These are phyloP conservation scores for Quercus glauca DNA, from an alignment of 306 rosid genomes.

Conservation along the genomic window DNA sequence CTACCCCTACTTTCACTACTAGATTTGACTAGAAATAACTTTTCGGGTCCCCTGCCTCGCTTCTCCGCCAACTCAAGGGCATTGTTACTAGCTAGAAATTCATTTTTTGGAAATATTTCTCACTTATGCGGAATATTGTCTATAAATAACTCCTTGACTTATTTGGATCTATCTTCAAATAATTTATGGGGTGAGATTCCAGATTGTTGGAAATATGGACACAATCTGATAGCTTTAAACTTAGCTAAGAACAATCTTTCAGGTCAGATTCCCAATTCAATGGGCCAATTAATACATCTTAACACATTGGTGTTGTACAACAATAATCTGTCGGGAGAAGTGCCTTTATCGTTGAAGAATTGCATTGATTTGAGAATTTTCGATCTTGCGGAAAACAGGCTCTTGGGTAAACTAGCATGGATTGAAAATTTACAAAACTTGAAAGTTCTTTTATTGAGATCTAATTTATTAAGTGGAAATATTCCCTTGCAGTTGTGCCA, in stretches of 20 bases:
- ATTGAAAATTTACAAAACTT: too few relatives aligned
- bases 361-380: rapidly evolving
- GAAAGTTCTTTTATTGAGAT: rapidly evolving
- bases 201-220: slow-evolving; percentile 11
- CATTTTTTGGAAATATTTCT: slow-evolving; percentile 5
- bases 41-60: slow-evolving; percentile 14
- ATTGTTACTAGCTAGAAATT: neutral
- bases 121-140: slow-evolving; percentile 2
- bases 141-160: neutral
- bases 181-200: slow-evolving; percentile 14
- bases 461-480: rapidly evolving
- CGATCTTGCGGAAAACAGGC: rapidly evolving
- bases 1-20: neutral
- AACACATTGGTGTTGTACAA: rapidly evolving
- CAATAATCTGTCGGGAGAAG: rapidly evolving
- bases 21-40: neutral
- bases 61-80: neutral
- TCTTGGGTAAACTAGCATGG: too few relatives aligned
- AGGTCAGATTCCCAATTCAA: too few relatives aligned
- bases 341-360: too few relatives aligned
- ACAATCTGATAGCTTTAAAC: rapidly evolving
- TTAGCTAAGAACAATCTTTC: rapidly evolving
- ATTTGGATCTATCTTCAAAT: slow-evolving; percentile 9
- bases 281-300: too few relatives aligned
- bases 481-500: rapidly evolving